phyloP scores from a whole-genome alignment of 192 early-diverging fungal species.

The Haplosporangium gracile region DNA sequence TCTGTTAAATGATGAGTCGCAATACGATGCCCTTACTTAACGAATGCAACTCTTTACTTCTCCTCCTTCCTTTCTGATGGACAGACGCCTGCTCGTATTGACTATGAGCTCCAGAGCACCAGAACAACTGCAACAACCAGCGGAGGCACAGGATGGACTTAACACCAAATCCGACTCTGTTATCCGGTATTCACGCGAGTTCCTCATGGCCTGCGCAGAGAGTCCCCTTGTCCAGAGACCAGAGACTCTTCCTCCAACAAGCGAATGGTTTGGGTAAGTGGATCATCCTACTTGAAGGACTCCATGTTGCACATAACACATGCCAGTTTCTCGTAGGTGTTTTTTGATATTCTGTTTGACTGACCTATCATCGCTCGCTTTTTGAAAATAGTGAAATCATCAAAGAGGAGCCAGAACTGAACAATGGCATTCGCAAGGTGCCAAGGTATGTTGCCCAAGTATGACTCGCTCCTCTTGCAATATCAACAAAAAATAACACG shows the following conservation, averaged over 20 bases:
- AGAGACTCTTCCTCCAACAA: constrained; percentile 52
- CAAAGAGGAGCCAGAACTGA: constrained; percentile 44
- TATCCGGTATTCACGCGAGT: constrained; percentile 58
- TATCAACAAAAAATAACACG: background rate
- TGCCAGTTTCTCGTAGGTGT: background rate
- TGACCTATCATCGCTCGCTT: background rate
- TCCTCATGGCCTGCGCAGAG: constrained; percentile 55
- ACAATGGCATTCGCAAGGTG: constrained; percentile 14
- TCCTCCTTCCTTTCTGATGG: background rate
- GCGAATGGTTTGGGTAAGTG: constrained; percentile 58
- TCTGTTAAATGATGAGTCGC: background rate
- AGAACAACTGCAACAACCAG: constrained; percentile 15
- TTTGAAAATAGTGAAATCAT: constrained; percentile 24
- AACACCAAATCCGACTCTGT: constrained; percentile 19
- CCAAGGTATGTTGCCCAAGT: constrained; percentile 13
- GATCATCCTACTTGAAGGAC: background rate
- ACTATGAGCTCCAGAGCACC: constrained; percentile 31
- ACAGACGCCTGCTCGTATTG: background rate
- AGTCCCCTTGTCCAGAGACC: constrained; percentile 58
- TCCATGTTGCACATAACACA: background rate
- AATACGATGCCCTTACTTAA: background rate
- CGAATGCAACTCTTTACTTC: background rate
- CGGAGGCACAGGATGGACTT: constrained; percentile 24
- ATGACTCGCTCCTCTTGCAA: background rate
- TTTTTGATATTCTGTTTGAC: background rate